Conservation (phyloP, 192 early-diverging fungal genomes). For the Coemansia sp. region DNA sequence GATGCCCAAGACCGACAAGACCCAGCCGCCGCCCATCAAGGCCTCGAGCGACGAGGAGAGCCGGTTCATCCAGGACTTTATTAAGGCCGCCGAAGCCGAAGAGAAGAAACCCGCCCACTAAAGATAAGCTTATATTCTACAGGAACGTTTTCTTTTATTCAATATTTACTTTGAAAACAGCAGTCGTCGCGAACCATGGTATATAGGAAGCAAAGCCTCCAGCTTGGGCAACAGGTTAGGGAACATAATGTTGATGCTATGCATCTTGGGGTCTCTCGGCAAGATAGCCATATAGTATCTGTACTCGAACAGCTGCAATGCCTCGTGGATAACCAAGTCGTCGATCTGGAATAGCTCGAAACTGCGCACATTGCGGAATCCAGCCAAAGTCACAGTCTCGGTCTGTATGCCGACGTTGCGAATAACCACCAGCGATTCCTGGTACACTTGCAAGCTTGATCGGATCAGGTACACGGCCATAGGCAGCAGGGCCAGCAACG, state of each 20-base stretch:
- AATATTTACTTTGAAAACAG: conserved; percentile 22
- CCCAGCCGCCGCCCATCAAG: conserved; percentile 49
- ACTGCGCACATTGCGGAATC: conserved; percentile 33
- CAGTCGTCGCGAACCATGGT: conserved; percentile 42
- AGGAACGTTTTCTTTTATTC: not conserved
- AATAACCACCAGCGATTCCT: conserved; percentile 49
- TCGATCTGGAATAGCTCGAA: conserved; percentile 37
- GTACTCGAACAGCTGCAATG: conserved; percentile 47
- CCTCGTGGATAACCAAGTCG: conserved; percentile 50
- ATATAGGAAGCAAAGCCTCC: conserved; percentile 36
- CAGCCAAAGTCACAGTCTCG: conserved; percentile 38
- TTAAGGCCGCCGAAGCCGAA: conserved; percentile 53
- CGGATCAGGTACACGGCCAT: conserved; percentile 38
- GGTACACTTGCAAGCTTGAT: conserved; percentile 37
- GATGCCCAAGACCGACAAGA: conserved; percentile 52
- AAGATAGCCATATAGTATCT: conserved; percentile 54
- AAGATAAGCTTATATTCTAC: not conserved
- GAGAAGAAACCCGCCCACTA: conserved; percentile 34
- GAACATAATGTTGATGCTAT: conserved; percentile 43
- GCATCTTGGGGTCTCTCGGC: conserved; percentile 22
- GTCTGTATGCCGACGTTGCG: conserved; percentile 51
- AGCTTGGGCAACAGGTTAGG: conserved; percentile 44
- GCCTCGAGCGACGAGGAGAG: conserved; percentile 50
- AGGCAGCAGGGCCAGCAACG: conserved; percentile 31
- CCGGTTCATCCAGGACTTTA: conserved; percentile 56